A percentile compares a stretch with the other conserved stretches of the same genome.
These are phyloP conservation scores for Teratosphaeria epicoccoides DNA, from an alignment of 2,329 filamentous ascomycete species.

Conservation along the genomic window DNA sequence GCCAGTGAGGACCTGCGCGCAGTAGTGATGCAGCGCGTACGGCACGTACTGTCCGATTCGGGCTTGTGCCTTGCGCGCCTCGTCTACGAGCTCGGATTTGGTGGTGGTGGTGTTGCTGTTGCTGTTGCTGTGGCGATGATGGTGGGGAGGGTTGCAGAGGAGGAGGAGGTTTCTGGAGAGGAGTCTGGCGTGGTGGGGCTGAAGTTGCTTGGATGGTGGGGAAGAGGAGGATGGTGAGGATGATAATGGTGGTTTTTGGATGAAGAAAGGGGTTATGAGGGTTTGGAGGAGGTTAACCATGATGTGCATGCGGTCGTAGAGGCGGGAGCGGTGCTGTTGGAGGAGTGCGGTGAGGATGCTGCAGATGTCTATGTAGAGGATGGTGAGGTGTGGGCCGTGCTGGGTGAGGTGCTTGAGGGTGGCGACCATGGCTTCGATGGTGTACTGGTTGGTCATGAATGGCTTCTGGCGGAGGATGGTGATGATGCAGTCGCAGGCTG, in stretches of 20 bases:
- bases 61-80: conserved; percentile 48
- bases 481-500: conserved; percentile 11
- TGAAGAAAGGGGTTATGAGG: conserved; percentile 47
- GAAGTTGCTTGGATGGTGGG: conserved; percentile 22
- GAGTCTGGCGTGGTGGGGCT: conserved; percentile 36
- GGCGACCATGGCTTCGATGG: conserved; percentile 30
- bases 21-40: conserved; percentile 48
- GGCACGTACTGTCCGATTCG: conserved; percentile 48
- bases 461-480: conserved; percentile 18
- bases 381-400: conserved; percentile 2
- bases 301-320: conserved; percentile 51
- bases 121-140: conserved; percentile 9
- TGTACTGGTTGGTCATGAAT: conserved; percentile 34
- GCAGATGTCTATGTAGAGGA: conserved; percentile 45
- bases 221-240: no score
- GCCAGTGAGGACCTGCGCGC: conserved; percentile 40
- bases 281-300: conserved; percentile 45
- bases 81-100: conserved; percentile 41
- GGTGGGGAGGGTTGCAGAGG: conserved; percentile 50
- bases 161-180: conserved; percentile 48
- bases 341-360: conserved; percentile 43
- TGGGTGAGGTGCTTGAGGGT: conserved; percentile 1
- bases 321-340: conserved; percentile 46
- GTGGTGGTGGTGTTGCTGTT: conserved; percentile 22
- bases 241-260: background rate